Percentiles rank a stretch among this genome's conserved stretches.
Conservation (phyloP, 1,139 yeast species). For the Sugiyamaella japonica region DNA sequence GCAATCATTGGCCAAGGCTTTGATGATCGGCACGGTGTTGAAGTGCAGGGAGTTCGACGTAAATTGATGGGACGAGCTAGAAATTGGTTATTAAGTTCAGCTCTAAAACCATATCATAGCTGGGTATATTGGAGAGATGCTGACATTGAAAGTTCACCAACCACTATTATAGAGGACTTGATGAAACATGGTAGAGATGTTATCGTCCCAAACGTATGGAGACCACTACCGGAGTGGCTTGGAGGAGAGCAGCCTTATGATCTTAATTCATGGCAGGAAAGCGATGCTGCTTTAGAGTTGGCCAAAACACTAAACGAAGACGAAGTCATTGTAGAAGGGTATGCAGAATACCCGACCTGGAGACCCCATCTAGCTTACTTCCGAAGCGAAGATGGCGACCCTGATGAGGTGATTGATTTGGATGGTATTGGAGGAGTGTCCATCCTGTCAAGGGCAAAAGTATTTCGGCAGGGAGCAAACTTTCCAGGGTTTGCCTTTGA, state of each 20-base stretch:
- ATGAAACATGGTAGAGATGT: conserved; percentile 67
- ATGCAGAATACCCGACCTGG: conserved; percentile 91
- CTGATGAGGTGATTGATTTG: conserved; percentile 80
- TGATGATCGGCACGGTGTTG: conserved; percentile 73
- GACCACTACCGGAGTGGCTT: conserved; percentile 87
- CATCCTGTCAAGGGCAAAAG: conserved; percentile 74
- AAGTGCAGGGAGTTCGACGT: conserved; percentile 72
- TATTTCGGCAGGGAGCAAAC: conserved; percentile 77
- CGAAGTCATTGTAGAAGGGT: conserved; percentile 89
- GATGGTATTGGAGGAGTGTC: conserved; percentile 95
- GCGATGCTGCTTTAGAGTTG: conserved; percentile 76
- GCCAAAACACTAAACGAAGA: conserved; percentile 80
- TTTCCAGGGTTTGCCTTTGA: conserved; percentile 90
- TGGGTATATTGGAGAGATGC: conserved; percentile 85
- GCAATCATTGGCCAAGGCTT: conserved; percentile 80
- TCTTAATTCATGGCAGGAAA: conserved; percentile 87
- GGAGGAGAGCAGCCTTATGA: conserved; percentile 90
- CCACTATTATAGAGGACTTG: conserved; percentile 60
- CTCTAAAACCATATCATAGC: conserved; percentile 65
- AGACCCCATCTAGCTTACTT: conserved; percentile 86
- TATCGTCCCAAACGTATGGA: conserved; percentile 86
- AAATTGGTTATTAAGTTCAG: conserved; percentile 65
- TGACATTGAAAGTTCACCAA: conserved; percentile 64
- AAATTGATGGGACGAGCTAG: conserved; percentile 74
- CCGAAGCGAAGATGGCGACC: conserved; percentile 83